Percentiles rank a stretch among this genome's conserved stretches.
Conservation (phyloP, 306 rosid genomes). For the Dicorynia guianensis region DNA sequence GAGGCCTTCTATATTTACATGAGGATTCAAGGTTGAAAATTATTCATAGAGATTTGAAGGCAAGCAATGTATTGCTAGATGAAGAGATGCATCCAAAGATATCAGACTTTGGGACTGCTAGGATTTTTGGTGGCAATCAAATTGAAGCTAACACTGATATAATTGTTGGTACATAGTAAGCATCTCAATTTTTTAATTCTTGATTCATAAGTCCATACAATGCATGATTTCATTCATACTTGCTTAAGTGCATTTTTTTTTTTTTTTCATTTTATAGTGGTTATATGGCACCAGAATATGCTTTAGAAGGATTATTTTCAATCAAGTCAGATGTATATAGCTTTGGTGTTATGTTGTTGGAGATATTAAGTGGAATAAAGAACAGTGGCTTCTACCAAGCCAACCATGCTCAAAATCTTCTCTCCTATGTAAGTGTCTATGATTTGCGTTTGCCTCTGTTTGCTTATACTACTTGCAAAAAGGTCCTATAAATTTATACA, state of each 20-base stretch:
- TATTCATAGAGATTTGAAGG: conserved; percentile 23
- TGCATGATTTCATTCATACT: too few relatives aligned
- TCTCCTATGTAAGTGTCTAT: conserved; percentile 20
- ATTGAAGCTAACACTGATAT: conserved; percentile 7
- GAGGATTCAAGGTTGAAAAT: conserved; percentile 30
- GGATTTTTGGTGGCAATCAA: conserved; percentile 23
- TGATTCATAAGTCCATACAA: too few relatives aligned
- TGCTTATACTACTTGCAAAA: background rate
- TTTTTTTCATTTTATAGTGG: conserved; percentile 10
- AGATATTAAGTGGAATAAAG: conserved; percentile 30
- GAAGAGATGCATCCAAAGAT: conserved; percentile 27
- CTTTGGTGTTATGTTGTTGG: conserved; percentile 45
- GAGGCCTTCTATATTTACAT: conserved; percentile 25
- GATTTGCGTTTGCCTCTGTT: background rate
- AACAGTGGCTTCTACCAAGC: background rate
- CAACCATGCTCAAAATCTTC: conserved; percentile 7
- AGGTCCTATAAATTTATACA: too few relatives aligned
- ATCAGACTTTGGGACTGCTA: conserved; percentile 29
- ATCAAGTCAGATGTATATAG: conserved; percentile 41
- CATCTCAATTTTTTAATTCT: background rate
- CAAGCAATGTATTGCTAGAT: conserved; percentile 14
- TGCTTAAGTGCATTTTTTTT: background rate
- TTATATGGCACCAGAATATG: conserved; percentile 52
- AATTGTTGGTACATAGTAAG: conserved; percentile 36
- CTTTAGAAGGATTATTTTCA: conserved; percentile 29